Conservation (phyloP, 352 stramenopile species). For the Pseudoperonospora humuli region DNA sequence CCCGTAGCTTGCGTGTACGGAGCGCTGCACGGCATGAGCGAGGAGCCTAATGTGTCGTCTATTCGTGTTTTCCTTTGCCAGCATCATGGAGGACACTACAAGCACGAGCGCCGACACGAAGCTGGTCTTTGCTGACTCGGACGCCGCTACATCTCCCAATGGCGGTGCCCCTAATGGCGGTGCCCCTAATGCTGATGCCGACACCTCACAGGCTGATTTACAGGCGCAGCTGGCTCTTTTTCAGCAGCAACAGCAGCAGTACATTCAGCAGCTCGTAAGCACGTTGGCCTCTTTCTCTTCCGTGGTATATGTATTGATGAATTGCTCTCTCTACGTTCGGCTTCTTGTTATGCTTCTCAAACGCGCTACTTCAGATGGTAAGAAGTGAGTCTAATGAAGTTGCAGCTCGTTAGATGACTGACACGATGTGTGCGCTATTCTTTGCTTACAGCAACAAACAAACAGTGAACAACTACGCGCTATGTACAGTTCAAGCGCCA, state of each 20-base stretch:
- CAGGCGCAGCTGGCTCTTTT: conserved; percentile 48
- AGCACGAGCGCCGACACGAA: conserved; percentile 19
- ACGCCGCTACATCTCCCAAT: conserved; percentile 17
- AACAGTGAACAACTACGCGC: conserved; percentile 79
- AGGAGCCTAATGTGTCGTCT: no score
- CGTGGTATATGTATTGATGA: conserved; percentile 2
- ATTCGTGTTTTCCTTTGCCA: conserved; percentile 5
- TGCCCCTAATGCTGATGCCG: conserved; percentile 1
- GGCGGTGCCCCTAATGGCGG: conserved; percentile 1
- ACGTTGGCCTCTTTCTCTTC: background rate
- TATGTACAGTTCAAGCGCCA: conserved; percentile 72
- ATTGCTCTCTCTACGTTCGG: no score
- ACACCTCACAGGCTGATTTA: conserved; percentile 30
- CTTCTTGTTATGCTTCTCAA: background rate
- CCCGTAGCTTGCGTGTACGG: no score
- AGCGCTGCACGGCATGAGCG: no score
- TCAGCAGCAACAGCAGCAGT: conserved; percentile 56
- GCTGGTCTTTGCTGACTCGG: conserved; percentile 25
- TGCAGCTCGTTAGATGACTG: background rate
- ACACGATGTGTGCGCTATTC: conserved; percentile 3
- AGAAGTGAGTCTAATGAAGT: background rate
- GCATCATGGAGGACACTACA: conserved; percentile 29
- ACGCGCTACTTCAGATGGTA: conserved; percentile 27
- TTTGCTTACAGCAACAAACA: conserved; percentile 29
- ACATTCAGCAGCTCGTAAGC: conserved; percentile 45